Base-by-base conservation (phyloP, 192 early-diverging fungal species). In the Linnemannia zychae region DNA sequence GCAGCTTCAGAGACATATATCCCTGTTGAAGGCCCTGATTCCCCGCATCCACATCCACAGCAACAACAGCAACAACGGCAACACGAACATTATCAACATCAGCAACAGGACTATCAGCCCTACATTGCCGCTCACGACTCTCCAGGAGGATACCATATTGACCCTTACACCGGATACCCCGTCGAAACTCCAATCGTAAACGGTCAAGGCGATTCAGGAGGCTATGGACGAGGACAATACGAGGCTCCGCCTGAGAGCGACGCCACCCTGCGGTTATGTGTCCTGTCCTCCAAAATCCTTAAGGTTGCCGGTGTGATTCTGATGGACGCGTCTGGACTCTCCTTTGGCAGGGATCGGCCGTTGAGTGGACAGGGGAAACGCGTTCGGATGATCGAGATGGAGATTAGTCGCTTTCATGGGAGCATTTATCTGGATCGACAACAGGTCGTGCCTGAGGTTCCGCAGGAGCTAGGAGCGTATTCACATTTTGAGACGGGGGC, bases 311-410 rank as follows among this genome's bases (percentile, higher is more conserved):
- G 88, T 7, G 84, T 92, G 9, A 89, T 91, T 6, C 80, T 94
- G 44, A 81, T 95, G 46, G 91, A 90, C 37, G 86, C 79, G 2
- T 87, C 90, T 4, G 92, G 91, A 0, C 76, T 91, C 3, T 90
- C 94, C 0, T 87, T 94, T 57, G 94, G 94, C 0, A 86, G 94
- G 7, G 94, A 95, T 84, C 50, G 77, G 34, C 83, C 83, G 0
- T 33, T 76, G 72, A 85, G 83, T 46, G 87, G 89, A 24, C 89
- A 84, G 73, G 88, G 88, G 12, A 89, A 76, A 18, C 90, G 92
- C 6, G 70, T 95, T 47, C 90, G 94, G 9, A 83, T 95, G 48
- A 89, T 91, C 0, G 93, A 94, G 33, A 93, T 95, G 87, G 88
- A 81, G 17, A 90, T 93, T 0, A 93, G 92, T 44, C 91, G 92